Base-by-base conservation (phyloP, 2,329 filamentous ascomycete species). In the Fusarium beomiforme region DNA sequence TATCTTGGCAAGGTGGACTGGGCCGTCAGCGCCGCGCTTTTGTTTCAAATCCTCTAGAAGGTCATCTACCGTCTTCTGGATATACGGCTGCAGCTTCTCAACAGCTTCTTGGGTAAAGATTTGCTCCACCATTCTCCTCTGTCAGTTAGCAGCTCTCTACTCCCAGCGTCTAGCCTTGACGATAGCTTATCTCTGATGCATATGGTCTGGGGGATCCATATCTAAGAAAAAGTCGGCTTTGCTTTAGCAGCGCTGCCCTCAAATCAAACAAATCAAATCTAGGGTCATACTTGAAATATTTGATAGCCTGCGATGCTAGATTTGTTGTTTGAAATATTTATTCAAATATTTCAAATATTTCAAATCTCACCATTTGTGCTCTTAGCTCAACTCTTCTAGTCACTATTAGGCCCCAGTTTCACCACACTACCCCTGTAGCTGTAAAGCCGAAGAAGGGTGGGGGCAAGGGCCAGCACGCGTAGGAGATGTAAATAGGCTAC, bases 201-300 rank as follows among this genome's bases (percentile, higher is more conserved):
- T 84, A 60, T 87, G 85, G 5, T 81, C 79, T 0, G 85, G 85
- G 8, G 83, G 74, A 64, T 86, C 84, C 83, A 86, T 85, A 69
- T 86, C 84, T 8, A 86, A 84, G 70, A 86, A n/a, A n/a, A 86
- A 1, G 84, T 86, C 2, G 85, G 83, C 59, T 81, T 83, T 39
- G 81, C 83, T 67, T 85, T 84, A n/a, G 81, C 84, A 11, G 85
- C 85, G n/a, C n/a, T n/a, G n/a, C n/a, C n/a, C n/a, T n/a, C n/a
- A n/a, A n/a, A n/a, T n/a, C n/a, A n/a, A n/a, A n/a, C n/a, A n/a
- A n/a, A n/a, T n/a, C n/a, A n/a, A n/a, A n/a, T n/a, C n/a, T n/a
- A n/a, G n/a, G n/a, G n/a, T n/a, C n/a, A n/a, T n/a, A n/a, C n/a
- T n/a, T n/a, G n/a, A n/a, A n/a, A n/a, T n/a, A n/a, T n/a, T n/a